Conservation (phyloP, 148 eudicot species). For the Rhododendron mucronatum region DNA sequence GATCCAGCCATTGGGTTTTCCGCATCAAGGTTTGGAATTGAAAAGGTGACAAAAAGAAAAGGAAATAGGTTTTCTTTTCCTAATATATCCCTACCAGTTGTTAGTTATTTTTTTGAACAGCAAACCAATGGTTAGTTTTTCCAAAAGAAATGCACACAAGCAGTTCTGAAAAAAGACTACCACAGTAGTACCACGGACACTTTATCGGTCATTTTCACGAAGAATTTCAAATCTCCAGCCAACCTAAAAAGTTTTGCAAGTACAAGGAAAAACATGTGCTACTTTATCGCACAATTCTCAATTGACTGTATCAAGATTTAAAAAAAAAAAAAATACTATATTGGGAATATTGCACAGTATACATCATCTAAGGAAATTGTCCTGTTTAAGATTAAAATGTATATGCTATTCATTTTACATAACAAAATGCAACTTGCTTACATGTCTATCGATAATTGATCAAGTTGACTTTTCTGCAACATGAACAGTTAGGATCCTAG, state of each 20-base stretch:
- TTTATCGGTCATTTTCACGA: not conserved
- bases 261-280: not conserved
- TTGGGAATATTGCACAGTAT: not conserved
- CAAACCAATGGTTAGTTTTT: not conserved
- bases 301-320: not conserved
- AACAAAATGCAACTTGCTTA: not conserved
- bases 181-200: too few species aligned
- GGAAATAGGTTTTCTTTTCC: not conserved
- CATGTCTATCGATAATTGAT: not conserved
- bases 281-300: not conserved
- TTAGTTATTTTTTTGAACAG: too few species aligned
- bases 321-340: not conserved
- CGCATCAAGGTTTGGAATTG: not conserved
- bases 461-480: not conserved
- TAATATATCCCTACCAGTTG: not conserved
- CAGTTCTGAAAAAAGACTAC: not conserved
- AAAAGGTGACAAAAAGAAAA: not conserved
- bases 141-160: not conserved
- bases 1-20: not conserved
- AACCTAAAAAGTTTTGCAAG: not conserved
- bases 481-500: not conserved
- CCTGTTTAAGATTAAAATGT: too few species aligned
- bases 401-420: too few species aligned
- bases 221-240: not conserved
- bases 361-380: not conserved